Evolutionary conservation across 108 stramenopile genomes (phyloP), one percentile per base, ranked within the genome.

Genomic region (Conticribra weissflogii): DNA sequence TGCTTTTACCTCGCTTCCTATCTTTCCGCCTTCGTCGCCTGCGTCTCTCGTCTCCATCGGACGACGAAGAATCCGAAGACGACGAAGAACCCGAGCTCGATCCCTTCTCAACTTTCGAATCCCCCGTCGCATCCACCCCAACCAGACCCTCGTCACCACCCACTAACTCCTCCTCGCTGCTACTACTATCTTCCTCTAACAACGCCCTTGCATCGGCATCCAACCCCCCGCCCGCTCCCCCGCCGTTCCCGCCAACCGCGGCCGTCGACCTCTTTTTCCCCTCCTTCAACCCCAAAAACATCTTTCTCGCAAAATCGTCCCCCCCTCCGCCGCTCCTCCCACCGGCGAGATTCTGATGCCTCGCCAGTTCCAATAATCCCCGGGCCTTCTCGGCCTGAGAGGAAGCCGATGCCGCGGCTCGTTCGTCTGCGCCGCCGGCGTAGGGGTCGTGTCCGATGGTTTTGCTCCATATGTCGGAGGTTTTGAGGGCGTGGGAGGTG

Each of bases 361-460:
- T 58, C 1, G 90, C 93, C 84, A 94, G 61, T 56, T 85, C 87
- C 76, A 91, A 72, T 52, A 93, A 71, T 32, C 83, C 78, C 28
- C 79, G 71, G n/a, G 87, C 85, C 69, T 87, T 89, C 54, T 87
- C 79, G 23, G 81, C 74, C 8, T 66, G 66, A 14, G 78, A 78
- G 25, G 79, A 69, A 4, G 70, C 72, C 16, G 75, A 76, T n/a
- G 49, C 72, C 25, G 31, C 57, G 22, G 30, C 68, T 9, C 47
- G 68, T 15, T 66, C 49, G 16, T 82, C 83, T n/a, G 60, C 60
- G 14, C 58, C 29, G 28, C 59, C 75, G 34, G 88, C 87, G 63
- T 91, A 84, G 3, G 88, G 89, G 81, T 91, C 89, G 34, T 90
- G 88, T 4, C 90, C 90, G 55, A 94, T 94, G 25, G 93, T 89